Evolutionary conservation across 1,284 basidiomycete genomes (phyloP).

Genomic region (Mixia osmundae): DNA sequence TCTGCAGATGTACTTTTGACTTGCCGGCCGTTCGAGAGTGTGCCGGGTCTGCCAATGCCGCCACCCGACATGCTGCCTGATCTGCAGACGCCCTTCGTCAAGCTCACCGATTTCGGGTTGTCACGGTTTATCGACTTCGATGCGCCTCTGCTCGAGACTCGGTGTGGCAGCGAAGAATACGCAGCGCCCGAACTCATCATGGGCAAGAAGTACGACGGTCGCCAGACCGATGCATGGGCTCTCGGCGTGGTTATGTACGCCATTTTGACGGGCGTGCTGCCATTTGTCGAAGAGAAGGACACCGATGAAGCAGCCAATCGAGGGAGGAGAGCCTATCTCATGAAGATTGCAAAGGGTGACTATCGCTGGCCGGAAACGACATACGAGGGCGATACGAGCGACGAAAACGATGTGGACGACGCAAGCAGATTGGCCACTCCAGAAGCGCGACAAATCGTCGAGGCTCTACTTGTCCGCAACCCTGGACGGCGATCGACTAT

Average conservation of each 20-base stretch:
- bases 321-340: constrained; percentile 22
- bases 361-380: constrained; percentile 37
- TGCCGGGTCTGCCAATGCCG: constrained; percentile 7
- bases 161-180: constrained; percentile 77
- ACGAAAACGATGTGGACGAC: not conserved
- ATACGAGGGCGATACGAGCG: not conserved
- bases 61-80: constrained; percentile 24
- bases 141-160: constrained; percentile 47
- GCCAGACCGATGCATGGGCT: constrained; percentile 73
- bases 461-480: too few relatives aligned
- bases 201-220: constrained; percentile 51
- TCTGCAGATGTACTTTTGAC: constrained; percentile 36
- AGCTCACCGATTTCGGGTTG: constrained; percentile 75
- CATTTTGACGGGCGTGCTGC: constrained; percentile 37
- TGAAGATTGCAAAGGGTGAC: constrained; percentile 52
- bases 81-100: constrained; percentile 39
- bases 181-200: constrained; percentile 76
- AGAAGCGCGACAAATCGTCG: constrained; percentile 3
- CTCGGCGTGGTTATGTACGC: constrained; percentile 63
- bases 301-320: constrained; percentile 2
- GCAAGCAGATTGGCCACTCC: not conserved
- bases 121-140: constrained; percentile 56
- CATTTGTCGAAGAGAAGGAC: constrained; percentile 30
- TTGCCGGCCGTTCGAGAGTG: constrained; percentile 24
- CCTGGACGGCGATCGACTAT: too few relatives aligned